Percentiles rank a stretch among this genome's conserved stretches.
Evolutionary conservation across 768 basidiomycete species (phyloP).

Genomic region (Boletus speciosus): DNA sequence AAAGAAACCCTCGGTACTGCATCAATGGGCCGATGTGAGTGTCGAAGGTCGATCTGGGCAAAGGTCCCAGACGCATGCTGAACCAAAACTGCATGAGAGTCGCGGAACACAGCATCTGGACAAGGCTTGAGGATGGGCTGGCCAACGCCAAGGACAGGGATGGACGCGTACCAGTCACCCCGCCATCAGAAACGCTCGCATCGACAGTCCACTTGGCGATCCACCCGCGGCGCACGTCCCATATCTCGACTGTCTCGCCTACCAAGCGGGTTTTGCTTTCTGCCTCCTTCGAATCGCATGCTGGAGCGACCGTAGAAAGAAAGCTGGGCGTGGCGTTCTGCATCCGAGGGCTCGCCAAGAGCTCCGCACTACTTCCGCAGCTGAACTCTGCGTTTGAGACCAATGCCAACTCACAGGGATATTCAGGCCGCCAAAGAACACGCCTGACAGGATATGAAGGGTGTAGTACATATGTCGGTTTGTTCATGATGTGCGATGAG

Average conservation of each 20-base stretch:
- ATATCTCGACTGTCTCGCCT: slow-evolving; percentile 73
- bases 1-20: slow-evolving; percentile 58
- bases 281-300: slow-evolving; percentile 13
- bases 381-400: slow-evolving; percentile 63
- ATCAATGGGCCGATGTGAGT: slow-evolving; percentile 62
- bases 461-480: slow-evolving; percentile 68
- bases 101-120: slow-evolving; percentile 65
- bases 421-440: slow-evolving; percentile 72
- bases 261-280: slow-evolving; percentile 12
- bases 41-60: slow-evolving; percentile 72
- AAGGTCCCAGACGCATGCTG: slow-evolving; percentile 75
- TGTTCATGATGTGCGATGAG: slow-evolving; percentile 54
- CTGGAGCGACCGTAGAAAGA: slow-evolving; percentile 8
- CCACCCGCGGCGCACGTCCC: slow-evolving; percentile 81
- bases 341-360: slow-evolving; percentile 28
- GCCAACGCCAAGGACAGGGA: neutral
- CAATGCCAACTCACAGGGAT: slow-evolving; percentile 72
- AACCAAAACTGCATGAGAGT: slow-evolving; percentile 70
- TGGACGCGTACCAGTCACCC: slow-evolving; percentile 59
- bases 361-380: slow-evolving; percentile 23
- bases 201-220: slow-evolving; percentile 79
- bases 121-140: neutral
- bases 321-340: slow-evolving; percentile 24
- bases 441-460: slow-evolving; percentile 72
- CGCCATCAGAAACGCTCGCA: slow-evolving; percentile 63